Percentiles rank a stretch among this genome's conserved stretches.
Evolutionary conservation across 495 filamentous ascomycete species (phyloP).

Genomic region (Neurospora terricola): DNA sequence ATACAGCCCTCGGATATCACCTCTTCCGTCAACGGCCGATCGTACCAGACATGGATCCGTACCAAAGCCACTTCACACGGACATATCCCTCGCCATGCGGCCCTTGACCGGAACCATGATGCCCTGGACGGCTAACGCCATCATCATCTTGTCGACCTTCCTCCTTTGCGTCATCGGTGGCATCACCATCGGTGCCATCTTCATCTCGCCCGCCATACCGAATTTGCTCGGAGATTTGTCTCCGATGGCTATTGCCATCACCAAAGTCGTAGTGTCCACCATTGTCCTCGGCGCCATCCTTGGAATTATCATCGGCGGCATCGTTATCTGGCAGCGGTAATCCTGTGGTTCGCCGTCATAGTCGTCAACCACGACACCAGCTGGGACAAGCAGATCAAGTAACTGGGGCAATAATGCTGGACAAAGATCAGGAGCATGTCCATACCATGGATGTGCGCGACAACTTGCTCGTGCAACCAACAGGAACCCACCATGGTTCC

Average conservation of each 20-base stretch:
- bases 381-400: too few species aligned
- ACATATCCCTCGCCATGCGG: background rate
- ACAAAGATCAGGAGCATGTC: conserved; percentile 55
- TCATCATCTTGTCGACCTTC: background rate
- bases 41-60: background rate
- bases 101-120: background rate
- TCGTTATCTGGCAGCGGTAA: background rate
- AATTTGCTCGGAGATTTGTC: background rate
- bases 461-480: conserved; percentile 54
- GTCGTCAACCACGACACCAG: too few species aligned
- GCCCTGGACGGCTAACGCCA: background rate
- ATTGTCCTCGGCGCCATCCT: background rate
- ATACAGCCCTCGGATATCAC: too few species aligned
- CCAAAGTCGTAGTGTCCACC: background rate
- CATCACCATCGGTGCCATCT: background rate
- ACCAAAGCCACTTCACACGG: too few species aligned
- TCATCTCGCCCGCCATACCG: background rate
- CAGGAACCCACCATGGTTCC: too few species aligned
- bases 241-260: background rate
- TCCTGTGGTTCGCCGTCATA: too few species aligned
- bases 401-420: too few species aligned
- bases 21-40: background rate
- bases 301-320: background rate
- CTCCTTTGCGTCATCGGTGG: background rate
- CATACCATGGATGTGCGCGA: conserved; percentile 83